Evolutionary conservation across 495 filamentous ascomycete genomes (phyloP), one percentile per base, ranked within the genome.

Genomic region (Paragyromitra xinjiangensis): DNA sequence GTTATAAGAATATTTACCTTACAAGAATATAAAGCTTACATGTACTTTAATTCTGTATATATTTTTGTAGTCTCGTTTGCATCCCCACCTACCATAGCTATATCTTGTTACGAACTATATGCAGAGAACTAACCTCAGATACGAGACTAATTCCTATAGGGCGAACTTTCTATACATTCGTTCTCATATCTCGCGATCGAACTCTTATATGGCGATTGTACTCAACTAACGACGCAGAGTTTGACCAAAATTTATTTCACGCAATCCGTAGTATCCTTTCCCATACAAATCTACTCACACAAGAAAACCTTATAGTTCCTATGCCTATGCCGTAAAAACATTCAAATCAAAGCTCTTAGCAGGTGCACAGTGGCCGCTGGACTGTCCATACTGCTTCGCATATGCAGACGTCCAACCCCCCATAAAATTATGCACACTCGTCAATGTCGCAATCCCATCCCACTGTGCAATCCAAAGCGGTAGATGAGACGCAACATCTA

Each of bases 401-500:
- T 63, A 82, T 42, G 82, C 81, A 1, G 29, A 68, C 1, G 67
- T 83, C 82, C 81, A 83, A 3, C 82, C 82, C 0, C 82, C 80
- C 77, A 83, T 83, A 44, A 83, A 82, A 6, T 42, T 79, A 22
- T 55, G 59, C 2, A 83, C 75, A 2, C 82, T 82, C 19, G 24
- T 19, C 4, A 83, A 67, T 0, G 80, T 81, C 0, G 71, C n/a
- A 19, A 69, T 34, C n/a, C 68, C 75, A 51, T 83, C 79, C 42
- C 48, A 77, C 53, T 83, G 80, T 19, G 78, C 82, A 1, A 80
- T 77, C 82, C 80, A 83, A 34, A 83, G 80, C 26, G 82, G 81
- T 5, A 83, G 55, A 61, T 82, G 66, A 29, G 75, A 77, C 9
- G 80, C 81, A 64, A 83, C 82, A 44, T 83, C 63, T 16, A 78